Conservation (phyloP, 805 yeast species). For the Tetrapisispora namnaoensis region DNA sequence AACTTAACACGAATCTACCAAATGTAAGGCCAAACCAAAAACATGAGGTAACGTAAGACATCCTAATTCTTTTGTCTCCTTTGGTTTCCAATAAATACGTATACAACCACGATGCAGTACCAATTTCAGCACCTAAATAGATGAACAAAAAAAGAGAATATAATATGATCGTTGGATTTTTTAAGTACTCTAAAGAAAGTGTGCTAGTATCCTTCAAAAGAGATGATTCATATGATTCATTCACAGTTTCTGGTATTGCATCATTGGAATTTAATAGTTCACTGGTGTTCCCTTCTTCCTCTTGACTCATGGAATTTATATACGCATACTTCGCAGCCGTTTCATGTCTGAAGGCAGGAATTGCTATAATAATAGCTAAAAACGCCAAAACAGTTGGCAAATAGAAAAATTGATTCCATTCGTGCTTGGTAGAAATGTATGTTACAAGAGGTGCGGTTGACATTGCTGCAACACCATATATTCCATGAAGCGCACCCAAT, state of each 20-base stretch:
- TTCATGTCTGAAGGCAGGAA: conserved; percentile 40
- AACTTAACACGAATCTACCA: conserved; percentile 52
- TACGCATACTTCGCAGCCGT: conserved; percentile 30
- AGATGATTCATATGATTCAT: not conserved
- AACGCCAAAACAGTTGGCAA: conserved; percentile 33
- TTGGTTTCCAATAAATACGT: conserved; percentile 51
- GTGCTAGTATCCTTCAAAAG: not conserved
- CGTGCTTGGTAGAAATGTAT: conserved; percentile 23
- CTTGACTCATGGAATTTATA: not conserved
- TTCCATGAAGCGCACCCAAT: conserved; percentile 56
- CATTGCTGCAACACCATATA: conserved; percentile 66
- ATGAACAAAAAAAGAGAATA: conserved; percentile 46
- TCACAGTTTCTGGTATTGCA: conserved; percentile 5
- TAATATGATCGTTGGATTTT: conserved; percentile 34
- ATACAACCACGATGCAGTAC: conserved; percentile 63
- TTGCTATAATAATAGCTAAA: conserved; percentile 20
- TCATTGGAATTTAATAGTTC: conserved; percentile 3
- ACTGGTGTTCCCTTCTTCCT: not conserved
- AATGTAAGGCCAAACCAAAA: conserved; percentile 63
- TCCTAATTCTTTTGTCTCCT: conserved; percentile 35
- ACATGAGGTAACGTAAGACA: conserved; percentile 59
- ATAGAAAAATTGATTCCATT: conserved; percentile 23
- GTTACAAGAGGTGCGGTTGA: conserved; percentile 59
- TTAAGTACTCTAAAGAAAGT: conserved; percentile 7
- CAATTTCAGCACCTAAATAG: conserved; percentile 62